Base-by-base conservation (phyloP, 2,329 filamentous ascomycete species). In the Helicocarpus griseus region DNA sequence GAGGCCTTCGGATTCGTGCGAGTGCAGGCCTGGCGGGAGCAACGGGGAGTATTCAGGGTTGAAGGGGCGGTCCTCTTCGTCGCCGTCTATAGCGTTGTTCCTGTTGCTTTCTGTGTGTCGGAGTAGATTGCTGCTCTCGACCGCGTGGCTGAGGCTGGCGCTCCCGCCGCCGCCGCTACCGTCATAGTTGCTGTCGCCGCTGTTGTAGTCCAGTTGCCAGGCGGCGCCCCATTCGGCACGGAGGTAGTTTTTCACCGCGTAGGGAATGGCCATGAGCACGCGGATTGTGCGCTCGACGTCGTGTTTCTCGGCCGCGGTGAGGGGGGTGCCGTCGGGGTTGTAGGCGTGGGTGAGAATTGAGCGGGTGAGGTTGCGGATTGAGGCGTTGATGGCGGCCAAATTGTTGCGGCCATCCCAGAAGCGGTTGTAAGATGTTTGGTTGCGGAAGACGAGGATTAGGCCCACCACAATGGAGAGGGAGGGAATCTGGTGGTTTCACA, bases 391-490 rank as follows among this genome's bases (percentile, higher is more conserved):
- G 0, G 73, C 74, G 9, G 73, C 79, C 50, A 84, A 72, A 56
- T 78, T 75, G 57, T 76, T 77, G 40, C 79, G 69, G 4, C 78
- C 79, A 2, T 77, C 76, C 81, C 81, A 84, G 69, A 83, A 84
- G 1, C 81, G 73, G 58, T 82, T 81, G 66, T 83, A 84, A 49
- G 73, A 77, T 2, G 80, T 83, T 57, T 77, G 74, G 58, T 85
- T 84, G 35, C 81, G 76, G 68, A 85, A 84, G 26, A 85, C 81
- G 52, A 85, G 78, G 75, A 85, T 83, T 38, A 85, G 64, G 59
- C 81, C 81, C 2, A 85, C 81, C 48, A 85, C 81, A 51, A 85
- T 85, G 31, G 77, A 81, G 1, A 85, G 69, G 13, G 75, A 79
- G 1, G 81, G 81, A 41, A 84, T 76, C 74, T 76, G 26, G 22